These are phyloP conservation scores for Russula griseocarnosa DNA, from an alignment of 768 basidiomycete genomes.

Conservation along the genomic window DNA sequence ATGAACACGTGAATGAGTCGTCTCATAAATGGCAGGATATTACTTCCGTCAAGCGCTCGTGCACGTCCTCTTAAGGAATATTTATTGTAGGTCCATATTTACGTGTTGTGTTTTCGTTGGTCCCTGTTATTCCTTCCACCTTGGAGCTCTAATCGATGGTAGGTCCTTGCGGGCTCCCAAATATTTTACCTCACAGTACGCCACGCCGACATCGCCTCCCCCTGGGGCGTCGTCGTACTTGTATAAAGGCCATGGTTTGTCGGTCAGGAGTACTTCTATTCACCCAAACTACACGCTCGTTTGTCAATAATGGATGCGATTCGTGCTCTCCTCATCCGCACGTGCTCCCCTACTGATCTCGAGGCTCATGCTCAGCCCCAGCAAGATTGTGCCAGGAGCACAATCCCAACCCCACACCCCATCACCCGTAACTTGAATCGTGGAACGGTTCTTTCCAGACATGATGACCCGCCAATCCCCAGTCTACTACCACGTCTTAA, in stretches of 20 bases:
- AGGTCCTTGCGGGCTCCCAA: neutral
- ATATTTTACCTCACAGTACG: neutral
- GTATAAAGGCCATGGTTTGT: slow-evolving; percentile 16
- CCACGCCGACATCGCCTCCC: neutral
- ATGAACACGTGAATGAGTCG: slow-evolving; percentile 7
- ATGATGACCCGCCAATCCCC: neutral
- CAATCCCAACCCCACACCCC: neutral
- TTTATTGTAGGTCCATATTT: slow-evolving; percentile 18
- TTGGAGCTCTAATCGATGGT: neutral
- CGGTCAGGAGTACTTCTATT: slow-evolving; percentile 1
- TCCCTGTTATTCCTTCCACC: slow-evolving; percentile 1
- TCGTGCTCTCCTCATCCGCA: neutral
- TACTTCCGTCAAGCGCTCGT: neutral
- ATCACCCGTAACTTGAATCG: too few relatives aligned
- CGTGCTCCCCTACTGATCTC: slow-evolving; percentile 7
- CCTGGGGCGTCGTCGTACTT: neutral
- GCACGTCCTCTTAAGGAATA: neutral
- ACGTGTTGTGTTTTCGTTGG: slow-evolving; percentile 2
- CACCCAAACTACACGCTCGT: neutral
- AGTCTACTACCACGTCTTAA: too few relatives aligned
- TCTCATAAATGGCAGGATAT: slow-evolving; percentile 8
- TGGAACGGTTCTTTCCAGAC: neutral
- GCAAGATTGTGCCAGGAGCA: slow-evolving; percentile 16
- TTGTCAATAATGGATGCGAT: neutral
- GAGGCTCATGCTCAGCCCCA: slow-evolving; percentile 20